These are phyloP conservation scores for Inga oerstediana DNA, from an alignment of 306 rosid species.

Conservation along the genomic window DNA sequence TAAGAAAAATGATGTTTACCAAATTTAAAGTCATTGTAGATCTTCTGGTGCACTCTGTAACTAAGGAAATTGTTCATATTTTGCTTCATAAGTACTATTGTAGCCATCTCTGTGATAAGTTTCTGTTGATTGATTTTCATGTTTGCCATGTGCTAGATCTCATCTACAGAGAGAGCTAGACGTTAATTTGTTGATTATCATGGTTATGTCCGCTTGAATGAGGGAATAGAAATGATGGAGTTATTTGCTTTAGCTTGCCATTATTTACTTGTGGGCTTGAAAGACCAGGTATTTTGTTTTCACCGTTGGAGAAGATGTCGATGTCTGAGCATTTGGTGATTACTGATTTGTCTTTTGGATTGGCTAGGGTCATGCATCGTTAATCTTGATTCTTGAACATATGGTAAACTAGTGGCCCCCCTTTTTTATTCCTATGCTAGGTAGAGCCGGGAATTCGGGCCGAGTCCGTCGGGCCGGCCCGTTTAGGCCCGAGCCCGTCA, in stretches of 20 bases:
- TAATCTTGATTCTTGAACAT: neutral
- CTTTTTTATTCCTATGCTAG: neutral
- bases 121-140: constrained; percentile 28
- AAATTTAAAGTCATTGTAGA: constrained; percentile 30
- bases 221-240: constrained; percentile 3
- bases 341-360: constrained; percentile 7
- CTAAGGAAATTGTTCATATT: constrained; percentile 42
- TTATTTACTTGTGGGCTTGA: neutral
- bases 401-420: neutral
- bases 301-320: constrained; percentile 3
- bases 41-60: constrained; percentile 35
- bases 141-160: constrained; percentile 24
- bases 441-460: too few species aligned
- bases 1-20: neutral
- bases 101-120: constrained; percentile 15
- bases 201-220: neutral
- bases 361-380: neutral
- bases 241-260: neutral
- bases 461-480: too few species aligned
- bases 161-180: constrained; percentile 7
- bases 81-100: constrained; percentile 24
- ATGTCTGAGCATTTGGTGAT: constrained; percentile 1
- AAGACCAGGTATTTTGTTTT: neutral
- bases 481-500: too few species aligned
- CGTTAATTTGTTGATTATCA: constrained; percentile 21